Base-by-base conservation (phyloP, 2,329 filamentous ascomycete genomes). In the Xylaria arbuscula region DNA sequence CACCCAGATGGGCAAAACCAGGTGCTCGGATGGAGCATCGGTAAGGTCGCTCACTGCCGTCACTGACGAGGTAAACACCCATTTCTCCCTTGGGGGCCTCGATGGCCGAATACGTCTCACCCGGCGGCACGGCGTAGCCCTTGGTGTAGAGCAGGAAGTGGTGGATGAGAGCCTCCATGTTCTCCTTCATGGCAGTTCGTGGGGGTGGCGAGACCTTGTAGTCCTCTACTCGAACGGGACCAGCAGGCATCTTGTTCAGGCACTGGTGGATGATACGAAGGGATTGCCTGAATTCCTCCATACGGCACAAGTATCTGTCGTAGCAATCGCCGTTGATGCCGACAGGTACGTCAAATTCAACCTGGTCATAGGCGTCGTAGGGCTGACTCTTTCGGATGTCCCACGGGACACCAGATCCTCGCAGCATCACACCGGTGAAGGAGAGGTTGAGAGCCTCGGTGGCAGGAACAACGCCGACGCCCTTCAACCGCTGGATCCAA, bases 21-120 rank as follows among this genome's bases (percentile, higher is more conserved):
- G 96, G 96, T 45, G 97, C 95, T 76, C 96, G 90, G 76, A 99
- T 98, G 86, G 98, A 97, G 84, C 96, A 98, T 78, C 97, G 89
- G 85, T 99, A 99, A 55, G 96, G 96, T 78, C 96, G 88, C 88
- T 99, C 96, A 80, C 90, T 96, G 72, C 96, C 96, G 79, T 99
- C 96, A 79, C 93, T 97, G 77, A 99, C 96, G 60, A 99, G 84
- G 80, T 92, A 99, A 53, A 99, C 96, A 80, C 92, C 96, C 96
- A 99, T 99, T 86, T 99, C 96, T 77, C 96, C 96, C 91, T 99
- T 99, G 69, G 96, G 96, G n/a, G 97, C 96, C 86, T 99, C 96
- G 73, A 99, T 99, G 70, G 92, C 95, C 55, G 92, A 94, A 87
- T 99, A 99, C 6, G 96, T 99, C 87, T 99, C 96, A 71, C 96